phyloP scores from a whole-genome alignment of 345 rosid genomes.

The Aquilaria yunnanensis region DNA sequence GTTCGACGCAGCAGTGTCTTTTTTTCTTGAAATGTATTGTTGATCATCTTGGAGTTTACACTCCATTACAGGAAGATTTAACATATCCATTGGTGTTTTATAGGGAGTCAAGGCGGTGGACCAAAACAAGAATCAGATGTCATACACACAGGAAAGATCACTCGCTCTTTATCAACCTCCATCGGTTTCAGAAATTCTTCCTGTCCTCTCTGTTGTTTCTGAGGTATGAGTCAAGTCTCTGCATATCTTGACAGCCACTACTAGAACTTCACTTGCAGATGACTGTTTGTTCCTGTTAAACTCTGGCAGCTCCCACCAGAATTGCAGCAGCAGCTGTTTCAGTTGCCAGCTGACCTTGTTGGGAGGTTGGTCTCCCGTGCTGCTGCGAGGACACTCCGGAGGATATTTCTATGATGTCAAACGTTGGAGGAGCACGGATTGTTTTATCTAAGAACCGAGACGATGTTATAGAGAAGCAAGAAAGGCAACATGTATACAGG shows the following conservation, averaged over 20 bases:
- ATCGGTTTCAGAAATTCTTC: constrained; percentile 57
- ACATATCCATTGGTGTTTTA: constrained; percentile 10
- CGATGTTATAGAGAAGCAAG: too few relatives aligned
- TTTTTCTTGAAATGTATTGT: too few relatives aligned
- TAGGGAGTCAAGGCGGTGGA: constrained; percentile 36
- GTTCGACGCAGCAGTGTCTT: too few relatives aligned
- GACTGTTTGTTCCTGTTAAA: not conserved
- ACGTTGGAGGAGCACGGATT: not conserved
- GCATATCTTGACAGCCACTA: not conserved
- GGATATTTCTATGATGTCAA: constrained; percentile 47
- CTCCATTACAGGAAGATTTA: not conserved
- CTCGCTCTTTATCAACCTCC: constrained; percentile 37
- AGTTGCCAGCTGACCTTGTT: constrained; percentile 66
- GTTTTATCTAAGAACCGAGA: too few relatives aligned
- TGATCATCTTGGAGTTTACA: not conserved
- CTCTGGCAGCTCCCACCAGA: constrained; percentile 69
- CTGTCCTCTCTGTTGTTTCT: constrained; percentile 58
- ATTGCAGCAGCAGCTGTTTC: constrained; percentile 64
- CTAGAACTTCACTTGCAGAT: not conserved
- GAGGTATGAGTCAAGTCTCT: constrained; percentile 42
- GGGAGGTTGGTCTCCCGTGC: constrained; percentile 75
- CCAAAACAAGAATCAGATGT: constrained; percentile 23
- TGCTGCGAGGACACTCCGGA: constrained; percentile 64
- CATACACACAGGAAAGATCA: constrained; percentile 31
- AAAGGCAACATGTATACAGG: too few relatives aligned